Base-by-base conservation (phyloP, 2,329 filamentous ascomycete species). In the Sclerotinia trifoliorum region DNA sequence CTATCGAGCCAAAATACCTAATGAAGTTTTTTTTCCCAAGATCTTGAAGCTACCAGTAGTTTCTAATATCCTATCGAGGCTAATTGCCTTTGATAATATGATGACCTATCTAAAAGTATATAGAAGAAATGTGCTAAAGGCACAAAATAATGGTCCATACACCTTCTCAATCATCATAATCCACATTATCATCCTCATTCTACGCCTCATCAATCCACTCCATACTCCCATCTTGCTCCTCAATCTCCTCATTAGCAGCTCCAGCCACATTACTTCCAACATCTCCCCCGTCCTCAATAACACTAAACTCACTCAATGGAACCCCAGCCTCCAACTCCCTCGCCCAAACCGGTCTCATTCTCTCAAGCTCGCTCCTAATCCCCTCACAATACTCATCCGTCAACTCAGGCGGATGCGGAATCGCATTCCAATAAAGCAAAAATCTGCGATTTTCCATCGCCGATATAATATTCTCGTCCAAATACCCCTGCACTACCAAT, bases 11-110 rank as follows among this genome's bases (percentile, higher is more conserved):
- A 29, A 17, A 29, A 29, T 24, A 17, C 4, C 15, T 15, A 8
- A 52, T 29, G 7, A 58, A 44, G 39, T 5, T 2, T 44, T 44
- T 7, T 29, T 29, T n/a, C n/a, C n/a, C 8, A 35, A 35, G 35
- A 35, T 35, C 8, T 35, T 8, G 35, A 35, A 35, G 35, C 35
- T 35, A 35, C 35, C 35, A 35, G 35, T 35, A 39, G 39, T 10
- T 6, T 3, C 5, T 15, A 4, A 2, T 21, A 26, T 21, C 5
- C 7, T 1, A 21, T 42, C 13, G 39, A 60, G 17, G 11, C 24
- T 6, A 0, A 15, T 2, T 4, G 1, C 2, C 0, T 46, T 0
- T 21, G 2, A 48, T n/a, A 8, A 2, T 13, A 13, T 21, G 4
- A 60, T 15, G 17, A 46, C 29, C 2, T 6, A n/a, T n/a, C 39